These are phyloP conservation scores for Cordyceps fumosorosea DNA, from an alignment of 2,329 filamentous ascomycete species.

Conservation along the genomic window DNA sequence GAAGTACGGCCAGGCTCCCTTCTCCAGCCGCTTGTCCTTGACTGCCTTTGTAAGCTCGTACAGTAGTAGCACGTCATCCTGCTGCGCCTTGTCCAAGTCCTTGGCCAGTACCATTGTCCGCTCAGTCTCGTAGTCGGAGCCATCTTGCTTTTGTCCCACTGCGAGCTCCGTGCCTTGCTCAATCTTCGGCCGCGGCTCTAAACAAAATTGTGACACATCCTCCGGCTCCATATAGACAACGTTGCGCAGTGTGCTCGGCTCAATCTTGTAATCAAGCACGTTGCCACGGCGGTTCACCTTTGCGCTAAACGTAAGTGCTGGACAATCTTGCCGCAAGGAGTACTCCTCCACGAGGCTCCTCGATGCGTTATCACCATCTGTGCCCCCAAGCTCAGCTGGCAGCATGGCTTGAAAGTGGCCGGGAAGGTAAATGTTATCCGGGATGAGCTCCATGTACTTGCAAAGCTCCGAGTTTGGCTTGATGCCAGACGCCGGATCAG, in stretches of 20 bases:
- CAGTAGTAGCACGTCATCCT: conserved; percentile 41
- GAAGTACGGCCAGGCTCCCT: conserved; percentile 45
- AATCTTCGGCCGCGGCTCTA: conserved; percentile 23
- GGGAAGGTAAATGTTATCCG: conserved; percentile 53
- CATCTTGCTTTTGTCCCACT: conserved; percentile 22
- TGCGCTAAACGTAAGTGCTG: conserved; percentile 57
- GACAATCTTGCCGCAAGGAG: conserved; percentile 45
- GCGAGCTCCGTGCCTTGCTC: conserved; percentile 22
- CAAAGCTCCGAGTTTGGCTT: conserved; percentile 50
- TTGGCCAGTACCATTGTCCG: conserved; percentile 38
- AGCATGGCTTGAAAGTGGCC: conserved; percentile 55
- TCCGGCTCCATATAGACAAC: conserved; percentile 52
- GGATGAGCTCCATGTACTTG: conserved; percentile 53
- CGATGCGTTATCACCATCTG: conserved; percentile 25
- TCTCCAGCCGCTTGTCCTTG: conserved; percentile 34
- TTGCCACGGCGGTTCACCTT: conserved; percentile 46
- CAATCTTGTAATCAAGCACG: conserved; percentile 48
- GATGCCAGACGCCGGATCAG: conserved; percentile 70
- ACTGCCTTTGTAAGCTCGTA: conserved; percentile 41
- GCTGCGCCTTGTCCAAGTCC: conserved; percentile 37
- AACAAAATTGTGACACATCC: conserved; percentile 40
- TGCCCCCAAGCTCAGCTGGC: conserved; percentile 28
- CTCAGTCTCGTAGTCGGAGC: conserved; percentile 18
- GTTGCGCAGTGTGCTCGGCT: conserved; percentile 45
- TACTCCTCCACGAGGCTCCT: conserved; percentile 41